A percentile compares a stretch with the other conserved stretches of the same genome.
phyloP scores from a whole-genome alignment of 164 flowering plant species.

The Vitis amurensis region DNA sequence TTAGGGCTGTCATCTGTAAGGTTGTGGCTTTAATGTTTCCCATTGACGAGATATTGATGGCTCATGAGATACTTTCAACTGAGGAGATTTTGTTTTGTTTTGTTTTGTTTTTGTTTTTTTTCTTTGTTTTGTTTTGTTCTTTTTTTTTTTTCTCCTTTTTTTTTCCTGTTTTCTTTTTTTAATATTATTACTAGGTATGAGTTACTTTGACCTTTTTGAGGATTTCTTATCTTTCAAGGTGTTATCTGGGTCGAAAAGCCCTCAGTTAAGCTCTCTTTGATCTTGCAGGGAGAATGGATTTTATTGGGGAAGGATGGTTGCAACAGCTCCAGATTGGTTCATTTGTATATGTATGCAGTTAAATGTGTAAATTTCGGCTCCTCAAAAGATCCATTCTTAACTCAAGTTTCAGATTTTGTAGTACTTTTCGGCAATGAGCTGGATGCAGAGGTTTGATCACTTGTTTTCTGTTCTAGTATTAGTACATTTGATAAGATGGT shows the following conservation, averaged over 20 bases:
- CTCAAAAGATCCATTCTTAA: slow-evolving; percentile 73
- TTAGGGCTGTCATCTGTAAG: too few relatives aligned
- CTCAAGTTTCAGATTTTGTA: slow-evolving; percentile 91
- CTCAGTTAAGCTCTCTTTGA: slow-evolving; percentile 10
- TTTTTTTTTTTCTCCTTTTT: too few relatives aligned
- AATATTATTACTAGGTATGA: too few relatives aligned
- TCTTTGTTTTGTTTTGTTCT: too few relatives aligned
- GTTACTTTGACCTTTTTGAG: neutral
- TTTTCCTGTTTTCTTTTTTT: too few relatives aligned
- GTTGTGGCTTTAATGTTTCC: too few relatives aligned
- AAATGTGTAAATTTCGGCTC: slow-evolving; percentile 66
- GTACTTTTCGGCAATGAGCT: slow-evolving; percentile 90
- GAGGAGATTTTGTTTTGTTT: too few relatives aligned
- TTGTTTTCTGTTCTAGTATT: neutral
- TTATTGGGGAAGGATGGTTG: slow-evolving; percentile 61
- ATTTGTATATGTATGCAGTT: slow-evolving; percentile 72
- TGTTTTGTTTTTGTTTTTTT: too few relatives aligned
- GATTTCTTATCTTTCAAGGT: neutral
- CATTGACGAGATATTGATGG: too few relatives aligned
- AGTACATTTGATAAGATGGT: too few relatives aligned
- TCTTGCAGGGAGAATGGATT: slow-evolving; percentile 94
- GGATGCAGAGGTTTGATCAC: slow-evolving; percentile 88
- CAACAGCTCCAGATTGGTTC: slow-evolving; percentile 45
- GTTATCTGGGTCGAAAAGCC: neutral
- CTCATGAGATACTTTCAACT: too few relatives aligned